Evolutionary conservation across 225 moss, liverwort and hornwort species (phyloP).

Genomic region (Bryum argenteum): DNA sequence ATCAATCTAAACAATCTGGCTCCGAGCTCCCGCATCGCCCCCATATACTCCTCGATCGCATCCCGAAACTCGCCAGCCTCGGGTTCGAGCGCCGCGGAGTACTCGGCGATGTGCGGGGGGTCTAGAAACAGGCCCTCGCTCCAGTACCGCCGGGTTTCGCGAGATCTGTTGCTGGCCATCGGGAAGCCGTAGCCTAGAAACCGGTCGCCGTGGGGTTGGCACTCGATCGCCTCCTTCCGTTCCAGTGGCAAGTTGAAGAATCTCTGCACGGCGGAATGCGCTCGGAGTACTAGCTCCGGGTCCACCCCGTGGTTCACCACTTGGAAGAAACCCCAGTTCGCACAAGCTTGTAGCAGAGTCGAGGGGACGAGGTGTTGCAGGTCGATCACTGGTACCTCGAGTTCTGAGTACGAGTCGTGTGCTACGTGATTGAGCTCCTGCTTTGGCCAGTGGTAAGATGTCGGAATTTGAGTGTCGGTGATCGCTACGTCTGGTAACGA

Average conservation of each 20-base stretch:
- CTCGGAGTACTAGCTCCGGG: constrained; percentile 31
- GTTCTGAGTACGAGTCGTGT: constrained; percentile 34
- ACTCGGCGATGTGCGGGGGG: constrained; percentile 15
- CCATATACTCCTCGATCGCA: constrained; percentile 40
- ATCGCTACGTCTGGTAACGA: constrained; percentile 35
- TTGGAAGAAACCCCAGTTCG: constrained; percentile 61
- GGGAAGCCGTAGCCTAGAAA: constrained; percentile 47
- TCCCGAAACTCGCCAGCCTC: constrained; percentile 28
- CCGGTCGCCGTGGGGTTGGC: constrained; percentile 31
- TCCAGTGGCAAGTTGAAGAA: constrained; percentile 53
- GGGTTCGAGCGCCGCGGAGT: constrained; percentile 38
- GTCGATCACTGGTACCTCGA: constrained; percentile 51
- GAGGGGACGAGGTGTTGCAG: not conserved
- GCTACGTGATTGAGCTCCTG: constrained; percentile 34
- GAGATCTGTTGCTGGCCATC: not conserved
- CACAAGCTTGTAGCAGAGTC: constrained; percentile 39
- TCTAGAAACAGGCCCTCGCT: constrained; percentile 57
- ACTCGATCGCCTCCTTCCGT: constrained; percentile 43
- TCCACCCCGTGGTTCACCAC: constrained; percentile 66
- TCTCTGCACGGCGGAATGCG: constrained; percentile 9
- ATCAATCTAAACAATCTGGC: constrained; percentile 38
- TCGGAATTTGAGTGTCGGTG: constrained; percentile 29
- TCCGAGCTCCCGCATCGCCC: constrained; percentile 28
- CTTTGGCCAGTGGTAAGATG: constrained; percentile 38
- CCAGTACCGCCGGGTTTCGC: constrained; percentile 31